Evolutionary conservation across 805 yeast genomes (phyloP), one percentile per base, ranked within the genome.

Genomic region (Limtongozyma cylindracea): DNA sequence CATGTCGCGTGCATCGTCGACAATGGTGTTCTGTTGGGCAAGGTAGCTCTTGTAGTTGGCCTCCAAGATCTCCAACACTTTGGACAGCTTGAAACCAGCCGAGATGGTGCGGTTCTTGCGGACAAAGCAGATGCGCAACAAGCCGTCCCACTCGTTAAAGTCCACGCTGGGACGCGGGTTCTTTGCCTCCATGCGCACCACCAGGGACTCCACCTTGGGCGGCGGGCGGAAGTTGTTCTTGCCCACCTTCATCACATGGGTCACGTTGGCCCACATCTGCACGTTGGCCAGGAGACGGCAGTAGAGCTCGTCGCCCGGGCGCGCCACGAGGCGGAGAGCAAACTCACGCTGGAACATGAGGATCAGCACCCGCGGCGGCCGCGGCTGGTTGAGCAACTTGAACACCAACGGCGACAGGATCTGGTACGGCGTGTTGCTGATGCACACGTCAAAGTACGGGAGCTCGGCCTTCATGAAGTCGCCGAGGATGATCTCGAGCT

Each of bases 211-310:
- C 26, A 88, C 98, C 44, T 88, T 82, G 26, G 98, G 98, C 8
- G 98, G 98, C 12, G 98, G 98, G 34, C 94, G 60, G 54, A 88
- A 88, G 39, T 88, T 88, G 41, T 88, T 88, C 40, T 68, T 73
- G 12, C 96, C 96, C 15, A 88, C 98, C 46, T 88, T 88, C 98
- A 88, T 88, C 24, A 88, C 76, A 43, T 88, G 98, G 6, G 91
- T 80, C 10, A 88, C 95, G 31, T 77, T 77, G n/a, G 95, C 94
- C 95, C 96, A 88, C 96, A 88, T 84, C 40, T 88, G 98, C 2
- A 88, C 96, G 39, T 88, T 88, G 15, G 93, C 96, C 16, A 92
- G 72, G 24, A 88, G 56, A 37, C 98, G 62, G 45, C 94, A 80
- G 50, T 84, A 88, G 18, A 88, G 53, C 1, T 77, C 45, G 34